Evolutionary conservation across 805 yeast species (phyloP).

Genomic region (Saccharomycopsis javanensis): DNA sequence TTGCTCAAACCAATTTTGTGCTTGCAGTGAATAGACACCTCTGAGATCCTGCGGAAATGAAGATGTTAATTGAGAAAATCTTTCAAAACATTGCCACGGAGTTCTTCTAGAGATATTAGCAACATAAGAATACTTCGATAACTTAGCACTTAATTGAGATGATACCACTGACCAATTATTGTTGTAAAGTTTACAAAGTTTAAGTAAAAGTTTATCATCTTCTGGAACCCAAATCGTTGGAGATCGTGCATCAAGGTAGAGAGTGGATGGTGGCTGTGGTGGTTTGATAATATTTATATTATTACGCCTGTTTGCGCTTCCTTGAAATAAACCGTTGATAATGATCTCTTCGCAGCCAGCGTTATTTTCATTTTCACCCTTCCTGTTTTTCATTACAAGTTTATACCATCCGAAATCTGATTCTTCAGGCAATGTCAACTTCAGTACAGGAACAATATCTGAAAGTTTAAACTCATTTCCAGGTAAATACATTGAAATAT

Average conservation of each 20-base stretch:
- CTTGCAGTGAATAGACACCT: constrained; percentile 73
- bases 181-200: constrained; percentile 68
- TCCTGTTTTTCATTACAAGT: constrained; percentile 39
- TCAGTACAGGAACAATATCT: constrained; percentile 50
- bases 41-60: constrained; percentile 81
- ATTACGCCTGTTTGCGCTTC: neutral
- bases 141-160: constrained; percentile 59
- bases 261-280: constrained; percentile 81
- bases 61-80: constrained; percentile 84
- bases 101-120: constrained; percentile 92
- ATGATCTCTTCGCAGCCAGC: neutral
- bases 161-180: constrained; percentile 93
- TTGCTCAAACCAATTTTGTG: constrained; percentile 87
- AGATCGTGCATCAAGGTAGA: constrained; percentile 70
- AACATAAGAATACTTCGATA: constrained; percentile 53
- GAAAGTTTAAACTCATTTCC: constrained; percentile 25
- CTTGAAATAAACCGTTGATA: constrained; percentile 38
- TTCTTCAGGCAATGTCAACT: constrained; percentile 54
- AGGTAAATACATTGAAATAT: constrained; percentile 20
- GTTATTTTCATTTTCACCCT: neutral
- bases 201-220: constrained; percentile 75
- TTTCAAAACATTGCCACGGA: constrained; percentile 97
- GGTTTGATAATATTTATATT: constrained; percentile 43
- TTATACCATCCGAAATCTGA: constrained; percentile 56
- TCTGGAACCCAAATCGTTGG: constrained; percentile 96